Evolutionary conservation across 306 rosid genomes (phyloP).

Genomic region (Dryas alaskensis): DNA sequence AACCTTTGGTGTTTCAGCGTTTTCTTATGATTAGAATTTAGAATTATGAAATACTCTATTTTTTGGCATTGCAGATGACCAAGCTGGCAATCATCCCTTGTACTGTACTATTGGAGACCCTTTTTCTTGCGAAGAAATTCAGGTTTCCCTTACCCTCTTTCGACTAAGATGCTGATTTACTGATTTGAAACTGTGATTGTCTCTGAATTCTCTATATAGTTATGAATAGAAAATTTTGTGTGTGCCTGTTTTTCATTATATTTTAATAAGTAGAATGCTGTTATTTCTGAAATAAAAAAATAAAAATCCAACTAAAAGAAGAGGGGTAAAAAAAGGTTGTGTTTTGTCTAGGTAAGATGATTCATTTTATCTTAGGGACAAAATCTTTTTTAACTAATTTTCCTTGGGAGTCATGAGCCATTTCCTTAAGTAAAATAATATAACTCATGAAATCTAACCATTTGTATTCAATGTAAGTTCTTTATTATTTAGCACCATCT

Average conservation of each 20-base stretch:
- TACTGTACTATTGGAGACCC: conserved; percentile 93
- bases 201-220: too few relatives aligned
- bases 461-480: not conserved
- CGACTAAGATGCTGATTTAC: conserved; percentile 15
- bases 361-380: not conserved
- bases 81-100: conserved; percentile 99
- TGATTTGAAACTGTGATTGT: too few relatives aligned
- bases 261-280: not conserved
- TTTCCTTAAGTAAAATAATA: not conserved
- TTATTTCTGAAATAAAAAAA: not conserved
- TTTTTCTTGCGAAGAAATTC: conserved; percentile 83
- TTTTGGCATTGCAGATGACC: conserved; percentile 70
- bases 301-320: not conserved
- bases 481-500: not conserved
- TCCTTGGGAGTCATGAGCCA: not conserved
- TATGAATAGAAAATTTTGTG: not conserved
- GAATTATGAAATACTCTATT: conserved; percentile 27
- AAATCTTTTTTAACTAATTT: too few relatives aligned
- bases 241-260: not conserved
- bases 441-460: not conserved
- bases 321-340: not conserved
- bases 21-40: conserved; percentile 10
- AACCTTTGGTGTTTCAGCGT: conserved; percentile 13
- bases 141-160: conserved; percentile 47
- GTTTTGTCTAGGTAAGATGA: not conserved